Evolutionary conservation across 116 monocot species (phyloP), one percentile per base, ranked within the genome.

Genomic region (Phalaenopsis hybrid): DNA sequence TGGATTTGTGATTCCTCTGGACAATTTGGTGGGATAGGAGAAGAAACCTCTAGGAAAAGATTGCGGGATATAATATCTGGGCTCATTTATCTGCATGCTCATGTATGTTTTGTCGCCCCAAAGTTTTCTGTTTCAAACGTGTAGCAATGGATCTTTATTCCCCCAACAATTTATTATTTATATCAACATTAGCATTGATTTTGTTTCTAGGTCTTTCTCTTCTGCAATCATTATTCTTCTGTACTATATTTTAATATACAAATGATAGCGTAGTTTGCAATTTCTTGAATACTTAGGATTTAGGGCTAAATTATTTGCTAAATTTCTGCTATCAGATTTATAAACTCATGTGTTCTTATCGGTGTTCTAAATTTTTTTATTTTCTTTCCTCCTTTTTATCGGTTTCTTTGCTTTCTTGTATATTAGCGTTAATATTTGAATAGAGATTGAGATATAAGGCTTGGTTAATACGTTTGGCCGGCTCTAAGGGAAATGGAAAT

Each of bases 71-170:
- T 96, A 51, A 80, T 92, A 79, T 78, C 92, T 75, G 94, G 94
- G 74, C 90, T 96, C 46, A 88, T 84, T 82, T 94, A 96, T 89
- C 89, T 96, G 17, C 96, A 96, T 87, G 72, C 92, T 83, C 94
- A 96, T 92, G 96, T 96, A 87, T 86, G 89, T 81, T 86, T 28
- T 76, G 78, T 80, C 28, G 20, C 17, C 16, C 78, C 2, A 49
- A 57, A 43, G 10, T 83, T 79, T 18, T 48, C 69, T 73, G 15
- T 57, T 37, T 23, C 3, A 45, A 50, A 76, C 44, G 45, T 21
- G 43, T 68, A 48, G 46, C n/a, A 3, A 21, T 75, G 20, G 43
- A 46, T 21, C 63, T 63, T 45, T 72, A 72, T 34, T 41, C 72
- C 72, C 15, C 16, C 31, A 72, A 72, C 37, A 63, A 63, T 63